Conservation (phyloP, 805 yeast genomes). For the Saturnispora dispora region DNA sequence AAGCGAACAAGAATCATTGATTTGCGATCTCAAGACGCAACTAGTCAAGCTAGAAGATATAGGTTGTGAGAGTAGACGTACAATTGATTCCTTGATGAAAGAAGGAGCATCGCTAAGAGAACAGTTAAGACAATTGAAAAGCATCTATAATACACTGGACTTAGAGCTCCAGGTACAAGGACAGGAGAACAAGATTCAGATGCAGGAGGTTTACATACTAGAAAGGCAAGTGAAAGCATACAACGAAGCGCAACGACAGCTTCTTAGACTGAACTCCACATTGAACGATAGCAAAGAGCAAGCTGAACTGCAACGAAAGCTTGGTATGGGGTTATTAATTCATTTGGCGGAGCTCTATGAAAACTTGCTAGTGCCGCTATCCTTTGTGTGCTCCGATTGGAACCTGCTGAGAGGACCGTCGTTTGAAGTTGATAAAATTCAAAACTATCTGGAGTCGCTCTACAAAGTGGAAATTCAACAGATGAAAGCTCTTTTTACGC, state of each 20-base stretch:
- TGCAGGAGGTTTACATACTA: background rate
- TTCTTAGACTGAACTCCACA: background rate
- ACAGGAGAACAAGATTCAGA: background rate
- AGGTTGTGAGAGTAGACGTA: background rate
- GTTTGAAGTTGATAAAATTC: background rate
- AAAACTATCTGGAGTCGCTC: background rate
- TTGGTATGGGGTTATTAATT: background rate
- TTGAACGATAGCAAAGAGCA: background rate
- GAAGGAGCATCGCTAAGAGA: background rate
- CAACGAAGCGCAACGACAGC: background rate
- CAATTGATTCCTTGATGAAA: background rate
- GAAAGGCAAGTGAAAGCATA: background rate
- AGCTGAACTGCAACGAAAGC: background rate
- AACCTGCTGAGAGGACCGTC: background rate
- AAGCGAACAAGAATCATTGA: background rate
- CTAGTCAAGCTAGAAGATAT: background rate
- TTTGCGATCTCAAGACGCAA: background rate
- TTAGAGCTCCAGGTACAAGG: background rate
- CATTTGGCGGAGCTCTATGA: background rate
- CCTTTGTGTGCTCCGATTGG: background rate
- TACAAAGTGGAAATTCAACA: background rate
- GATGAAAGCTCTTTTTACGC: background rate
- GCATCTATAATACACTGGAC: background rate
- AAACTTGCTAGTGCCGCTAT: background rate
- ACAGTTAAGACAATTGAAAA: background rate